phyloP scores from a whole-genome alignment of 2,329 filamentous ascomycete genomes.

The Aspergillus oerlinghausenensis region DNA sequence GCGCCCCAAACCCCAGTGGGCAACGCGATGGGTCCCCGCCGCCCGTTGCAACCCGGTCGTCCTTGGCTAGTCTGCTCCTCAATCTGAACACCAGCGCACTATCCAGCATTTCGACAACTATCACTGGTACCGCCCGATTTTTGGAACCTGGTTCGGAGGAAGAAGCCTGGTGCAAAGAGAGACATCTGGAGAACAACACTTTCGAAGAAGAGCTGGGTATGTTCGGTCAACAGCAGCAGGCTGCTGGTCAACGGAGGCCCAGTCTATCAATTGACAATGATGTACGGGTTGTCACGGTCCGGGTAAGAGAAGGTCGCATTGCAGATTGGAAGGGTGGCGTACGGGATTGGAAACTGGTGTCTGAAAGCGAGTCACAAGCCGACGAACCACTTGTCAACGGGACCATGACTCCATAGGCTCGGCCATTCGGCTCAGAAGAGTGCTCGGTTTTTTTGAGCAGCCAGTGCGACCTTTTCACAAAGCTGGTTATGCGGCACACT shows the following conservation, averaged over 20 bases:
- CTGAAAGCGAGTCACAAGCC: conserved; percentile 23
- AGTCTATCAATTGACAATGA: conserved; percentile 69
- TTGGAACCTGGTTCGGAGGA: conserved; percentile 70
- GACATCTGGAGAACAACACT: conserved; percentile 88
- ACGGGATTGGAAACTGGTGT: conserved; percentile 62
- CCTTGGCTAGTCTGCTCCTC: conserved; percentile 75
- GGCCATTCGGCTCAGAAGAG: background rate
- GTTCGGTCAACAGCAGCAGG: conserved; percentile 36
- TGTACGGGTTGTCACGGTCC: conserved; percentile 81
- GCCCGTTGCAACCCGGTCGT: conserved; percentile 61
- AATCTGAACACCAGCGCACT: conserved; percentile 88
- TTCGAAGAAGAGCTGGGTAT: conserved; percentile 57
- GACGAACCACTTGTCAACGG: conserved; percentile 28
- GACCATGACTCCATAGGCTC: conserved; percentile 8
- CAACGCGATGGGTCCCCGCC: conserved; percentile 58
- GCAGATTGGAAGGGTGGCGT: conserved; percentile 95
- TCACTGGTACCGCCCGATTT: conserved; percentile 79
- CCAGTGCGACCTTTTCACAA: background rate
- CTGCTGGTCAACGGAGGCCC: conserved; percentile 26
- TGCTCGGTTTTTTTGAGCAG: background rate
- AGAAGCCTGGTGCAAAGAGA: conserved; percentile 75
- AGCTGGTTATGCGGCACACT: background rate
- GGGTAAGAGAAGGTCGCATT: conserved; percentile 77
- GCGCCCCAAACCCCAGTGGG: conserved; percentile 50
- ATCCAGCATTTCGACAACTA: conserved; percentile 84